Percentiles rank a stretch among this genome's conserved stretches.
Conservation (phyloP, 2,329 filamentous ascomycete species). For the Calonectria montana region DNA sequence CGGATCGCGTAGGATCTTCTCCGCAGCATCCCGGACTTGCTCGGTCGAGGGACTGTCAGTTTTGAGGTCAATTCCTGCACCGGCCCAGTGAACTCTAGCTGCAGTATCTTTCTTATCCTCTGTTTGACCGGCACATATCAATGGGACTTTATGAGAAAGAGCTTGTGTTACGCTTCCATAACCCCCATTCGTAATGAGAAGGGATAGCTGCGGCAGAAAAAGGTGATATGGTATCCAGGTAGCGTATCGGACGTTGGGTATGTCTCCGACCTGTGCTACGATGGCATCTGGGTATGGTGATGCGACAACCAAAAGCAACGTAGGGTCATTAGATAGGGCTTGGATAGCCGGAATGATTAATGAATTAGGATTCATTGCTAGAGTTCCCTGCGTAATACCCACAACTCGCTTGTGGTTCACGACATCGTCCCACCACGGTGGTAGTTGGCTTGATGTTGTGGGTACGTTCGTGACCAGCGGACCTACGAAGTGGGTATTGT, state of each 20-base stretch:
- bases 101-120: conserved; percentile 53
- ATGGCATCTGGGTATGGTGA: conserved; percentile 46
- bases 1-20: conserved; percentile 38
- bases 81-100: conserved; percentile 46
- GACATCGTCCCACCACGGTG: conserved; percentile 48
- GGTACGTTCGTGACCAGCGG: conserved; percentile 45
- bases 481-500: conserved; percentile 46
- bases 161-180: conserved; percentile 53
- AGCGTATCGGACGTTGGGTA: conserved; percentile 45
- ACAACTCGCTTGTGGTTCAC: conserved; percentile 43
- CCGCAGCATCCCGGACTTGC: conserved; percentile 41
- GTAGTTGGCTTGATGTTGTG: conserved; percentile 33
- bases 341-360: conserved; percentile 52
- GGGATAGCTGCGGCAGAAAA: conserved; percentile 47
- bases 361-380: conserved; percentile 50
- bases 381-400: conserved; percentile 52
- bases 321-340: conserved; percentile 43
- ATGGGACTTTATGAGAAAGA: conserved; percentile 47
- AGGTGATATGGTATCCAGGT: conserved; percentile 51
- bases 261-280: conserved; percentile 29
- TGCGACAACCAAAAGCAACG: conserved; percentile 47
- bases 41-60: conserved; percentile 47
- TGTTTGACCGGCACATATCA: conserved; percentile 50
- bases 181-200: conserved; percentile 52
- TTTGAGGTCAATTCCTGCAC: conserved; percentile 50